Evolutionary conservation across 2,329 filamentous ascomycete species (phyloP).

Genomic region (Ophiostoma populinum): DNA sequence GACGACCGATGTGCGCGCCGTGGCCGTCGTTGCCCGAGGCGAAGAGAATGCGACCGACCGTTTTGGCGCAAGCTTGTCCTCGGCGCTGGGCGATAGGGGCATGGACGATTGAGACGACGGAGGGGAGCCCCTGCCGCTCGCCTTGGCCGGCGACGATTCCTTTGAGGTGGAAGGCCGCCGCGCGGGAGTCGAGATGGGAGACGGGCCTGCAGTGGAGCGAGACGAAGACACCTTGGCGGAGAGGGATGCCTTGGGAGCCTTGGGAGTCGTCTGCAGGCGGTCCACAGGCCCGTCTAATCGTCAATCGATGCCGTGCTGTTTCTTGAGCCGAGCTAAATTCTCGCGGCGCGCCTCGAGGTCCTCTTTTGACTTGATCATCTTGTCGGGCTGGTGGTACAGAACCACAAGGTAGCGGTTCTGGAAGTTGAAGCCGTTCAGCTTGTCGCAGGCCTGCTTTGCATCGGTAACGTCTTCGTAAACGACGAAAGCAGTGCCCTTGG

Average conservation of each 20-base stretch:
- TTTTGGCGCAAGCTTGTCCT: conserved; percentile 3
- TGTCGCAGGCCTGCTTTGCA: conserved; percentile 97
- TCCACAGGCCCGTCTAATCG: conserved; percentile 55
- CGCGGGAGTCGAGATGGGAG: conserved; percentile 27
- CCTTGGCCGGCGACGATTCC: conserved; percentile 12
- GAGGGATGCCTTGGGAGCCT: background rate
- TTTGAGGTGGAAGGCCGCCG: conserved; percentile 14
- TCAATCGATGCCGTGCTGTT: conserved; percentile 98
- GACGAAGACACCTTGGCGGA: conserved; percentile 4
- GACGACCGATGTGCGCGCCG: conserved; percentile 11
- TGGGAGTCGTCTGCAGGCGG: conserved; percentile 23
- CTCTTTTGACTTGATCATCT: conserved; percentile 69
- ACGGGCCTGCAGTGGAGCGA: conserved; percentile 43
- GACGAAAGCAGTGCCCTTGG: conserved; percentile 96
- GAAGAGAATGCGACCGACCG: background rate
- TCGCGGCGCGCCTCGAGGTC: conserved; percentile 87
- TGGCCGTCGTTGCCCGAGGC: conserved; percentile 2
- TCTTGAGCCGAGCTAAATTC: conserved; percentile 95
- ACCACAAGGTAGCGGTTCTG: conserved; percentile 95
- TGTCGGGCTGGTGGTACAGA: conserved; percentile 47
- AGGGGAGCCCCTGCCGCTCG: background rate
- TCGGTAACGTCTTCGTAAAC: conserved; percentile 99
- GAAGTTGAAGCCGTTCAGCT: conserved; percentile 99
- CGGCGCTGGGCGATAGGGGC: conserved; percentile 9
- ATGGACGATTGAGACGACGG: conserved; percentile 17